Base-by-base conservation (phyloP, 331 rosid species). In the Pyrus hybrid region DNA sequence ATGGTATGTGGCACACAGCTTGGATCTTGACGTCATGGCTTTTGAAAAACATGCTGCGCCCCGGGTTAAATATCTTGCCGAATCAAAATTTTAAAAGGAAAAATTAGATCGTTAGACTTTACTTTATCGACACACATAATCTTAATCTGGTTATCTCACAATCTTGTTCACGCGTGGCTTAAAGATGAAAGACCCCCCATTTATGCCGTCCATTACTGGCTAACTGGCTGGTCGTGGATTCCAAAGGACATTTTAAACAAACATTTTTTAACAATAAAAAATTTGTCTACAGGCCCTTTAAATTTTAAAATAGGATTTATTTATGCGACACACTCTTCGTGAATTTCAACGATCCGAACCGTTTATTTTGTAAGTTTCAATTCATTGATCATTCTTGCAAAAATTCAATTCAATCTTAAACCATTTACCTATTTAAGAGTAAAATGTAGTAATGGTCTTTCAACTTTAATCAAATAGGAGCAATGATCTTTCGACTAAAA, bases 201-300 rank as follows among this genome's bases (percentile, higher is more conserved):
- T 32, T n/a, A 17, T 54, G 62, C 32, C 79, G 61, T 54, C 28
- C 20, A 30, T 20, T 35, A 65, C 68, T 63, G 81, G 75, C 85
- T 47, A 28, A 65, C 70, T 63, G 81, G 73, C 86, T 54, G n/a
- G 65, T 69, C 74, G 84, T 87, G 94, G 94, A 89, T 82, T 83
- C 80, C 90, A 84, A 88, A 80, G 51, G 85, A 37, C 83, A 83
- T 81, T 87, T n/a, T 32, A 51, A 53, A 5, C 4, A 33, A 58
- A 14, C 10, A 62, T 74, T 63, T 62, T 8, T 26, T 21, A 21
- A 26, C 23, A 41, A 25, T 6, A 25, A 13, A 10, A 64, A 26
- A 16, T 25, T 5, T 16, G n/a, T 17, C 57, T 37, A 37, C 43
- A 37, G 4, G 13, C 13, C 43, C 43, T 37, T 37, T 37, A 37